These are phyloP conservation scores for Fistulina hepatica DNA, from an alignment of 1,284 basidiomycete genomes.

Conservation along the genomic window DNA sequence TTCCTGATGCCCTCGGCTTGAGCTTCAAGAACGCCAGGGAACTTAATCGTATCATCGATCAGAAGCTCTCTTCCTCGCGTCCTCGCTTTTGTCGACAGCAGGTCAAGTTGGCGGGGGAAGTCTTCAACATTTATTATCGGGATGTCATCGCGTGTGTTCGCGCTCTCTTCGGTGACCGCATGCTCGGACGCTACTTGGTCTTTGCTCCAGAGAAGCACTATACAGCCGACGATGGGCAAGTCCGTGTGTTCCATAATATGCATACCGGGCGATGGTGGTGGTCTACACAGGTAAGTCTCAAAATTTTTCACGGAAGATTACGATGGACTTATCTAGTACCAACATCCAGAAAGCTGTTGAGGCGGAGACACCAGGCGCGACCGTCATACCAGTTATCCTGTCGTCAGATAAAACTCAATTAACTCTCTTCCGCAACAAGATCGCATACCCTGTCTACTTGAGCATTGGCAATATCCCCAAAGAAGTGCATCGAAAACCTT, in stretches of 20 bases:
- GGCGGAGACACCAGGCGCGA: conserved; percentile 15
- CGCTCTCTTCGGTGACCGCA: conserved; percentile 20
- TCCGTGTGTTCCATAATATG: conserved; percentile 24
- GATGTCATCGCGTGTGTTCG: conserved; percentile 20
- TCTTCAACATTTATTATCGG: conserved; percentile 20
- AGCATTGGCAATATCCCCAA: conserved; percentile 31
- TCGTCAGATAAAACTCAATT: conserved; percentile 25
- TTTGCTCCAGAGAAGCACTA: conserved; percentile 26
- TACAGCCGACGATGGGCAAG: conserved; percentile 13
- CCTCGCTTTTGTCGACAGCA: no score
- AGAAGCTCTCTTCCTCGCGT: conserved; percentile 16
- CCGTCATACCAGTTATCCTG: conserved; percentile 25
- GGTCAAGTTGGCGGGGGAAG: no score
- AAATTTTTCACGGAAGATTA: background rate
- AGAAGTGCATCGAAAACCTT: conserved; percentile 25
- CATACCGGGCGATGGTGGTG: conserved; percentile 31
- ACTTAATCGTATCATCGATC: conserved; percentile 8
- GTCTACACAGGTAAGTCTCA: conserved; percentile 22
- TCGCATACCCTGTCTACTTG: conserved; percentile 28
- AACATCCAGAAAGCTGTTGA: conserved; percentile 17
- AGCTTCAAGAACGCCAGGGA: conserved; percentile 16
- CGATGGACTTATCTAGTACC: background rate
- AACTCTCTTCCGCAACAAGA: conserved; percentile 22
- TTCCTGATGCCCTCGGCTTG: conserved; percentile 8
- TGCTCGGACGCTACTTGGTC: conserved; percentile 15